Base-by-base conservation (phyloP, 2,329 filamentous ascomycete genomes). In the Didymella sp. region DNA sequence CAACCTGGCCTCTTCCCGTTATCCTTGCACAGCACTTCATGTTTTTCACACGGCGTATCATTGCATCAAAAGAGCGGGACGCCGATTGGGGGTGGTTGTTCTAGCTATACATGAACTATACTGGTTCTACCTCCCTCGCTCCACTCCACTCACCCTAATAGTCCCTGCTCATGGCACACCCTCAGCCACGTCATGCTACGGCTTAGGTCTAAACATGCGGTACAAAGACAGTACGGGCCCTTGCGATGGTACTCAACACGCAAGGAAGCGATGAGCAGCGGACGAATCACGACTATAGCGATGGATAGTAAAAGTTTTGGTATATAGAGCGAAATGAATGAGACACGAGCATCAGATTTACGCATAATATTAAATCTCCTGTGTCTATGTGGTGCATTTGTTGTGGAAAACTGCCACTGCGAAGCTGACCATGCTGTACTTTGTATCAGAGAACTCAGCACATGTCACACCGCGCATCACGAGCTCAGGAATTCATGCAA, bases 1-100 rank as follows among this genome's bases (percentile, higher is more conserved):
- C 40, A 53, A 57, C 55, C 53, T 64, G 48, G 51, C 51, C 44
- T 51, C 52, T 52, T 51, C 51, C 61, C 52, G 50, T 57, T 52
- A 58, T 54, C 58, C 47, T 64, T 59, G 45, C 55, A 59, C 53
- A 57, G 47, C 56, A 56, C 46, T 58, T 59, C 54, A 60, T 62
- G 62, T 61, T 65, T 63, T 59, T 45, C 52, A 58, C 60, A 63
- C 59, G 64, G 67, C 67, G 67, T 71, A 72, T 67, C 66, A 67
- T 54, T 70, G 62, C 62, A 69, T 69, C 62, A 59, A 66, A 63
- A 64, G 59, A 64, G 63, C 60, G 50, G 53, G 61, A 63, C 54
- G 59, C 58, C 58, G 59, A 58, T 60, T 50, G 56, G 53, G 52
- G 44, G 58, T 62, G 47, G 49, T 62, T 60, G 61, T 54, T 66